Evolutionary conservation across 495 filamentous ascomycete genomes (phyloP), one percentile per base, ranked within the genome.

Genomic region (Daldinia vernicosa): DNA sequence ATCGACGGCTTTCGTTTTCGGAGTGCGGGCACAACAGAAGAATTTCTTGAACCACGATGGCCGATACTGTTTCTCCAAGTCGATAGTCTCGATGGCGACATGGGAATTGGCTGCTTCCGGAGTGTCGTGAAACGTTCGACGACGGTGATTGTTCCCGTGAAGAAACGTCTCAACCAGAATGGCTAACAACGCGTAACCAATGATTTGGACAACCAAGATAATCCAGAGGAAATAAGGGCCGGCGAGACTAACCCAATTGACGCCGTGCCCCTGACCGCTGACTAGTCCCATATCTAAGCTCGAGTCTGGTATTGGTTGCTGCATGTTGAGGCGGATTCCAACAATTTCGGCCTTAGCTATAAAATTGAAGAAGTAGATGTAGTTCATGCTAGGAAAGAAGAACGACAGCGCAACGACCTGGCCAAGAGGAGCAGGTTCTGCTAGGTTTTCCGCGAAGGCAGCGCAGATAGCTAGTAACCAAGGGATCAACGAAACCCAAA

Each of bases 301-400:
- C 75, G 59, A 80, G 84, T 6, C 80, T 75, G 0, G 87, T 81
- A 19, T 87, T 80, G 7, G 79, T 67, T 84, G 75, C 1, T 82
- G 63, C 12, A 91, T 75, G 57, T 87, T 85, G 3, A 84, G 82
- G 1, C 82, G 74, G 22, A 81, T 52, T n/a, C 82, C 71, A 30
- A 84, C 75, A 40, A 79, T 75, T 67, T 92, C 88, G 66, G 81
- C 89, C 12, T 88, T 82, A 33, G 88, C 88, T 72, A 90, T 81
- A 33, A 81, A 76, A 7, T 88, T 83, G 6, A 85, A 82, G 77
- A 89, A 87, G 74, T 87, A 90, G 9, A 90, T 84, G 71, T 87
- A 90, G 60, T 86, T 91, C 81, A 87, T 89, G n/a, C 89, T 87
- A 11, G 89, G 84, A 71, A 91, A 92, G 5, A 92, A 76, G 4